Evolutionary conservation across 176 grass and related monocot species (phyloP).

Genomic region (Rhynchospora pubera): DNA sequence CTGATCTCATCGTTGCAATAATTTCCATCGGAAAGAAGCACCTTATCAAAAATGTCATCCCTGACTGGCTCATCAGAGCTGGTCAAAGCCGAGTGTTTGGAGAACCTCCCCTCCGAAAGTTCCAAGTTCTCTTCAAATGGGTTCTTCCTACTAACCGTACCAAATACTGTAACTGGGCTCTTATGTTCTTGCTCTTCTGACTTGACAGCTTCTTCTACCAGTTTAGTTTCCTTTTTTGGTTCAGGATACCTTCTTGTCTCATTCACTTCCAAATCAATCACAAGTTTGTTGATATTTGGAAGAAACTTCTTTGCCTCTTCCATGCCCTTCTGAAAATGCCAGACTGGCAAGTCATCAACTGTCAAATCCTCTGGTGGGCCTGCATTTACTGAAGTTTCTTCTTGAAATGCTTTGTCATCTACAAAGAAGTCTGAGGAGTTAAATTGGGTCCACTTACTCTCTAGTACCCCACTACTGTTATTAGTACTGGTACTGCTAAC

Average conservation of each 20-base stretch:
- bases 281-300: conserved; percentile 23
- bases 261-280: conserved; percentile 15
- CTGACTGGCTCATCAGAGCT: conserved; percentile 20
- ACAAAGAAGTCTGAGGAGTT: conserved; percentile 1
- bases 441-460: conserved; percentile 19
- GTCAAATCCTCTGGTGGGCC: not conserved
- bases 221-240: conserved; percentile 10
- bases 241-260: not conserved
- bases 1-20: conserved; percentile 5
- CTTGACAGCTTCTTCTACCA: not conserved
- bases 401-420: not conserved
- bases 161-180: not conserved
- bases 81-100: conserved; percentile 5
- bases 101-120: conserved; percentile 7
- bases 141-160: conserved; percentile 1
- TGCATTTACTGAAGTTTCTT: not conserved
- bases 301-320: conserved; percentile 29
- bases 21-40: conserved; percentile 8
- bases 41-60: conserved; percentile 6
- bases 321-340: conserved; percentile 24
- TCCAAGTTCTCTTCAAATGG: conserved; percentile 1
- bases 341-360: not conserved
- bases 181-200: not conserved
- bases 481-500: conserved; percentile 14
- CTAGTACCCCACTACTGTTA: not conserved